Evolutionary conservation across 164 flowering plant genomes (phyloP).

Genomic region (Cinnamomum micranthum): DNA sequence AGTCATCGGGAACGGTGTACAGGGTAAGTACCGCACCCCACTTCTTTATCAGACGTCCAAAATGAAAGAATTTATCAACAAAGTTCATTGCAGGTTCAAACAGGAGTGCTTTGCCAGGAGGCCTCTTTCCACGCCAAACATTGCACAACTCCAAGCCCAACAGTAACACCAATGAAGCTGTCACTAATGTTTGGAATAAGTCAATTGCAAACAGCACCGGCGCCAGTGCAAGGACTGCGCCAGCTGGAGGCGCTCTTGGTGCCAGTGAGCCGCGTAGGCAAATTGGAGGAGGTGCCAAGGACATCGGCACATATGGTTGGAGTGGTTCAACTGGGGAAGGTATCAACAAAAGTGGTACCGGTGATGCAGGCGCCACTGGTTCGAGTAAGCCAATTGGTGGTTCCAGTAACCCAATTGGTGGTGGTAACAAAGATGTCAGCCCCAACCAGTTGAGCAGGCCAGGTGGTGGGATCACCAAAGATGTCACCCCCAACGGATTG

Average conservation of each 20-base stretch:
- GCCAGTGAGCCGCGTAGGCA: neutral
- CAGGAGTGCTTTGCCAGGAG: neutral
- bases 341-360: no score
- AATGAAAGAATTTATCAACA: constrained; percentile 26
- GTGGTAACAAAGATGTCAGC: neutral
- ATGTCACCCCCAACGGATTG: neutral
- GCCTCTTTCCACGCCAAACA: neutral
- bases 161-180: neutral
- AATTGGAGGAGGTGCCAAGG: neutral
- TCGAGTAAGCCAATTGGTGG: no score
- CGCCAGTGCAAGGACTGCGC: neutral
- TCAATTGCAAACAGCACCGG: neutral
- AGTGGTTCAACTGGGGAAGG: no score
- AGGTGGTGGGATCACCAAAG: neutral
- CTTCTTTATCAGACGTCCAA: constrained; percentile 17
- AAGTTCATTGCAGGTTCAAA: neutral
- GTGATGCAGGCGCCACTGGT: no score
- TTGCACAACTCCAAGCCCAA: neutral
- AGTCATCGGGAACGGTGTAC: constrained; percentile 8
- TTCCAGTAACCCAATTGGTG: no score
- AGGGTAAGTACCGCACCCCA: constrained; percentile 8
- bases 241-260: neutral
- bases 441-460: neutral
- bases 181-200: neutral
- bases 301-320: neutral